Evolutionary conservation across 176 grass and related monocot genomes (phyloP).

Genomic region (Musa schizocarpa): DNA sequence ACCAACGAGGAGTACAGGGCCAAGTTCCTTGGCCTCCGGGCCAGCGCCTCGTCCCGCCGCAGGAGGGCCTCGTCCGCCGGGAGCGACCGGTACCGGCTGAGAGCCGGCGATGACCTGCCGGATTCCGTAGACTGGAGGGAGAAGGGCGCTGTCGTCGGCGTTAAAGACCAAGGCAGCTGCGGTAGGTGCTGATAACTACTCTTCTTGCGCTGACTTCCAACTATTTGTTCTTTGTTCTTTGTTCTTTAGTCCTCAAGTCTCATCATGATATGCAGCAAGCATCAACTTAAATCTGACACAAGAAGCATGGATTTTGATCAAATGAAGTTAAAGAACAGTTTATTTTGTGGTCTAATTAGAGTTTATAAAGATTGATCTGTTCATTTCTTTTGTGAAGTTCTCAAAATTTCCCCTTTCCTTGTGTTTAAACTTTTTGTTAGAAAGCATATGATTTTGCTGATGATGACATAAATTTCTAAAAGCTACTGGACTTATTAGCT

Average conservation of each 20-base stretch:
- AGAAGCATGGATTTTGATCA: no score
- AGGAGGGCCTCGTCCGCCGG: not conserved
- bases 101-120: not conserved
- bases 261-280: no score
- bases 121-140: constrained; percentile 14
- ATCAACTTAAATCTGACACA: no score
- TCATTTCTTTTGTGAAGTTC: not conserved
- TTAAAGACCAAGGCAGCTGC: constrained; percentile 21
- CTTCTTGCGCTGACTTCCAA: not conserved
- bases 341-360: no score
- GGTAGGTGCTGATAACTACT: not conserved
- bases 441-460: not conserved
- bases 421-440: not conserved
- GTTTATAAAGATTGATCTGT: not conserved
- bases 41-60: not conserved
- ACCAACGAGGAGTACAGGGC: constrained; percentile 16
- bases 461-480: no score
- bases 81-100: constrained; percentile 9
- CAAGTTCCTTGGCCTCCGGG: not conserved
- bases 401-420: no score
- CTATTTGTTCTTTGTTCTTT: no score
- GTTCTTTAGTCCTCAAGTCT: no score
- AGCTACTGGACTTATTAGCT: no score
- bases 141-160: constrained; percentile 11
- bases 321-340: no score